These are phyloP conservation scores for Aspergillus coremiiformis DNA, from an alignment of 495 filamentous ascomycete species.

Conservation along the genomic window DNA sequence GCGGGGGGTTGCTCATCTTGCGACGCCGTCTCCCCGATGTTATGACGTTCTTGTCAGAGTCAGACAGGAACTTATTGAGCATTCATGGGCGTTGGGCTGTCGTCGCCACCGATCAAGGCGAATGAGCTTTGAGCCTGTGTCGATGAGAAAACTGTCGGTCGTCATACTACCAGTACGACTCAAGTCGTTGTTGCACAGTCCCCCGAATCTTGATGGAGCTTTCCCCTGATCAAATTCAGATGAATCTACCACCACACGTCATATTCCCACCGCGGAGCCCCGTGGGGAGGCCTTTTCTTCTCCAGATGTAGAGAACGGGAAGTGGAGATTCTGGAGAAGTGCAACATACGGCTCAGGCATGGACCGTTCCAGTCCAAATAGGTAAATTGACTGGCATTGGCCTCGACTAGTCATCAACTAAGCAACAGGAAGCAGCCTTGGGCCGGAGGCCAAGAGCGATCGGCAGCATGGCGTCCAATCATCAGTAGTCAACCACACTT, in stretches of 20 bases:
- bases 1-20: background rate
- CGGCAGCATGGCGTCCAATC: too few relatives aligned
- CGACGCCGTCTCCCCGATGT: background rate
- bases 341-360: conserved; percentile 15
- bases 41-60: background rate
- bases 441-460: too few relatives aligned
- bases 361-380: too few relatives aligned
- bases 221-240: background rate
- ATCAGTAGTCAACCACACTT: too few relatives aligned
- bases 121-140: too few relatives aligned
- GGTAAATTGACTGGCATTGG: too few relatives aligned
- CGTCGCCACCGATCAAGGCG: background rate
- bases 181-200: background rate
- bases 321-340: background rate
- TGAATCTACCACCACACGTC: background rate
- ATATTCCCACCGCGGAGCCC: background rate
- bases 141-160: background rate
- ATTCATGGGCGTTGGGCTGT: background rate
- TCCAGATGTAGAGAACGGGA: background rate
- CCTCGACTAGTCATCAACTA: too few relatives aligned
- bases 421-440: too few relatives aligned
- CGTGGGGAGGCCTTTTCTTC: background rate
- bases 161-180: background rate
- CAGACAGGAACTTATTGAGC: background rate
- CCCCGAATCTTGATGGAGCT: background rate